Evolutionary conservation across 352 stramenopile genomes (phyloP).

Genomic region (Phytophthora fragariaefolia): DNA sequence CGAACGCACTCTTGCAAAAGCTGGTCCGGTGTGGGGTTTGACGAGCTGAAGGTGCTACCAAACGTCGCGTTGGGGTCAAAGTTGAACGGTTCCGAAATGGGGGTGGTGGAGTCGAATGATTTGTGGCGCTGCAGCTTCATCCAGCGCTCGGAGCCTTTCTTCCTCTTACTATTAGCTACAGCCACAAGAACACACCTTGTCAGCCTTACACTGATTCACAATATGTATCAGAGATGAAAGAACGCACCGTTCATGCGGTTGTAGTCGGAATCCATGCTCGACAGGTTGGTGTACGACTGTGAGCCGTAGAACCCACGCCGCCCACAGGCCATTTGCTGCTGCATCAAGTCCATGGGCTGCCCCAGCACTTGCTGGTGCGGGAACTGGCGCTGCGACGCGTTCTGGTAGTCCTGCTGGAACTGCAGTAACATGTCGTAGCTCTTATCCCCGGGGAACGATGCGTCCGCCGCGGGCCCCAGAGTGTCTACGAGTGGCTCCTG

Average conservation of each 20-base stretch:
- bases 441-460: constrained; percentile 38
- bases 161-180: constrained; percentile 62
- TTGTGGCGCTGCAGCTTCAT: constrained; percentile 71
- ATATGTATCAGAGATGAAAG: too few species aligned
- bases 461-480: constrained; percentile 3
- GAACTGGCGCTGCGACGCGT: constrained; percentile 52
- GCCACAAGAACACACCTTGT: constrained; percentile 6
- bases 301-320: constrained; percentile 64
- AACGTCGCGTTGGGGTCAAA: constrained; percentile 32
- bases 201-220: too few species aligned
- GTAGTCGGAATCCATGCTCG: constrained; percentile 77
- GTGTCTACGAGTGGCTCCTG: constrained; percentile 39
- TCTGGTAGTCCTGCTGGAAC: constrained; percentile 64
- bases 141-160: constrained; percentile 69
- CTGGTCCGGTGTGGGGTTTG: constrained; percentile 46
- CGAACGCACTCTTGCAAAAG: constrained; percentile 63
- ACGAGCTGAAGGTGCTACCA: constrained; percentile 20
- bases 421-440: constrained; percentile 67
- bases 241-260: constrained; percentile 47
- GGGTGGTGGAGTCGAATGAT: constrained; percentile 67
- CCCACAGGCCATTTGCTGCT: constrained; percentile 36
- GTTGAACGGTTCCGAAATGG: constrained; percentile 37
- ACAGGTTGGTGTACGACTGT: constrained; percentile 74
- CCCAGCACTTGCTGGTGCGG: constrained; percentile 53
- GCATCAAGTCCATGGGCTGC: constrained; percentile 46